phyloP scores from a whole-genome alignment of 805 yeast genomes.

The Clavispora phyllophila region DNA sequence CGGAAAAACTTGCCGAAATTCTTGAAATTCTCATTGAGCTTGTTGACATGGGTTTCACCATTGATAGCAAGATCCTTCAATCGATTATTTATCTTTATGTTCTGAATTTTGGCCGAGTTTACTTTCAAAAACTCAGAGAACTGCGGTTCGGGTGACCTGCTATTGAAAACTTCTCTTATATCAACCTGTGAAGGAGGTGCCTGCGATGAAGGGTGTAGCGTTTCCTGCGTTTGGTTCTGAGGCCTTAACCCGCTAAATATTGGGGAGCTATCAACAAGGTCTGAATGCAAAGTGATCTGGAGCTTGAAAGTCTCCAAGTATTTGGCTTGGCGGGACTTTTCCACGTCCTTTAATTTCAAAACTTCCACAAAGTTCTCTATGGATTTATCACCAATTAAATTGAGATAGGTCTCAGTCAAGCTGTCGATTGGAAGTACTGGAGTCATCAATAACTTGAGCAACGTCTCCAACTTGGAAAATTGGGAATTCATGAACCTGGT shows the following conservation, averaged over 20 bases:
- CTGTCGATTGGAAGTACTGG: conserved; percentile 57
- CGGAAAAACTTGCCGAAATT: conserved; percentile 53
- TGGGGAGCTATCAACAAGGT: conserved; percentile 25
- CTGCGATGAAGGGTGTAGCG: conserved; percentile 14
- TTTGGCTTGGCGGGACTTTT: conserved; percentile 20
- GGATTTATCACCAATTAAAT: conserved; percentile 60
- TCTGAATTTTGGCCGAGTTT: conserved; percentile 34
- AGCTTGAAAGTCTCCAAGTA: conserved; percentile 35
- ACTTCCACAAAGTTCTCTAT: conserved; percentile 60
- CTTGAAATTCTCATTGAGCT: conserved; percentile 60
- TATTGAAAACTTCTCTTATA: conserved; percentile 6
- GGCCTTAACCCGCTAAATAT: conserved; percentile 26
- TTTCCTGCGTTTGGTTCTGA: conserved; percentile 2
- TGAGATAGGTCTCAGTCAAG: conserved; percentile 61
- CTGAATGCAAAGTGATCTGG: conserved; percentile 26
- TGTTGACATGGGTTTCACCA: conserved; percentile 59
- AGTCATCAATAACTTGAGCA: conserved; percentile 65
- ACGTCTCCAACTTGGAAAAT: conserved; percentile 45
- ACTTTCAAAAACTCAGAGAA: conserved; percentile 15
- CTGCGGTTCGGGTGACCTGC: conserved; percentile 24
- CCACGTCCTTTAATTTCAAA: conserved; percentile 57
- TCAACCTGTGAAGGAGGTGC: conserved; percentile 9
- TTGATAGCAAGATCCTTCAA: conserved; percentile 41
- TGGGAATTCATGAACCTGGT: conserved; percentile 40
- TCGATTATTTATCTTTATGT: conserved; percentile 37